These are phyloP conservation scores for Pythium aphanidermatum DNA, from an alignment of 352 stramenopile species.

Conservation along the genomic window DNA sequence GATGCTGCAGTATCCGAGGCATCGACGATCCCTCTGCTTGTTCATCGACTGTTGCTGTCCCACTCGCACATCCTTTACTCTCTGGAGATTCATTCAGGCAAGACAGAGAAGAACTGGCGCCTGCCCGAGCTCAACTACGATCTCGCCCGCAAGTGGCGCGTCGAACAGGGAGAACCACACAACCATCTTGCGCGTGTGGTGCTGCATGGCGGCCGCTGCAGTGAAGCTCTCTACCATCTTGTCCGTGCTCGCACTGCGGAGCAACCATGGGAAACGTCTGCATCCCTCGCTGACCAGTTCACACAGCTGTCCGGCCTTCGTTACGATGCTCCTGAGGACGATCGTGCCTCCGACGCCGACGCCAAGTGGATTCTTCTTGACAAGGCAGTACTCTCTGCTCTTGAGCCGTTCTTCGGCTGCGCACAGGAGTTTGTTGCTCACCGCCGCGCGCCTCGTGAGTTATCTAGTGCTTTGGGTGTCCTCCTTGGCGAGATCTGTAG, in stretches of 20 bases:
- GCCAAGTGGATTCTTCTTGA: slow-evolving; percentile 7
- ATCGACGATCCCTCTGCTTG: slow-evolving; percentile 2
- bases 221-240: slow-evolving; percentile 20
- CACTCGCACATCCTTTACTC: slow-evolving; percentile 19
- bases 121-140: slow-evolving; percentile 20
- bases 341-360: neutral
- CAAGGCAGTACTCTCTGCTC: slow-evolving; percentile 2
- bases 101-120: slow-evolving; percentile 13
- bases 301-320: slow-evolving; percentile 1
- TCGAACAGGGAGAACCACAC: slow-evolving; percentile 10
- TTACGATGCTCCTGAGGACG: neutral
- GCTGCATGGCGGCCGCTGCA: slow-evolving; percentile 10
- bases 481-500: slow-evolving; percentile 6
- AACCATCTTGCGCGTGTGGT: slow-evolving; percentile 20
- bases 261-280: slow-evolving; percentile 5
- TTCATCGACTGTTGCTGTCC: slow-evolving; percentile 15
- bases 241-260: slow-evolving; percentile 2
- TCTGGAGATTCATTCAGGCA: slow-evolving; percentile 14
- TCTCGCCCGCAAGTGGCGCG: slow-evolving; percentile 8
- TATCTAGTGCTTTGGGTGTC: slow-evolving; percentile 4
- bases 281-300: slow-evolving; percentile 14
- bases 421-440: slow-evolving; percentile 17
- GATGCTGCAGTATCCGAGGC: neutral
- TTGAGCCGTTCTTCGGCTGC: slow-evolving; percentile 11
- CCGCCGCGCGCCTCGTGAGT: slow-evolving; percentile 3